These are phyloP conservation scores for Dunaliella sp. DNA, from an alignment of 139 green algal genomes.

Conservation along the genomic window DNA sequence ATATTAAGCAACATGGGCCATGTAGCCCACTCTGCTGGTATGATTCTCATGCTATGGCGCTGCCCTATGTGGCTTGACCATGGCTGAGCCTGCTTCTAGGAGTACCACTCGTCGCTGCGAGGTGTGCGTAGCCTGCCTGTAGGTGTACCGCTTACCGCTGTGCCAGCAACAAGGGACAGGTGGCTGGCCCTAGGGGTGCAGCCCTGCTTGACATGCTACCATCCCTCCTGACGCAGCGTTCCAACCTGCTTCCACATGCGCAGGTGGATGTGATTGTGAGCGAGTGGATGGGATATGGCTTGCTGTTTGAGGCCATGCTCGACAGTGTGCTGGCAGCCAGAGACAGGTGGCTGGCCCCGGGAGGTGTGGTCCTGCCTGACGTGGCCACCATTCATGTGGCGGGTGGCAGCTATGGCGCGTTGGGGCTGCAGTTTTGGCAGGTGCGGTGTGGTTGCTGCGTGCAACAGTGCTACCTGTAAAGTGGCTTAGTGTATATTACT, in stretches of 20 bases:
- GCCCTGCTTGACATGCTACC: background rate
- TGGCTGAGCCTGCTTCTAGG: too few species aligned
- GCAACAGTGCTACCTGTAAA: too few species aligned
- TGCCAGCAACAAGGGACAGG: too few species aligned
- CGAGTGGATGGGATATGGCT: conserved; percentile 98
- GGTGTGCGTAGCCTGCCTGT: background rate
- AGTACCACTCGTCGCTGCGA: too few species aligned
- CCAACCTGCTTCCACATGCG: too few species aligned
- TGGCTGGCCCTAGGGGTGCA: too few species aligned
- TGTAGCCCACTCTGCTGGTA: too few species aligned
- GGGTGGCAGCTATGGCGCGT: conserved; percentile 42
- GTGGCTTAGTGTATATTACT: too few species aligned
- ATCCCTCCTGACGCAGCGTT: background rate
- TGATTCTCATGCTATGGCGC: too few species aligned
- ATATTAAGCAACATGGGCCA: too few species aligned
- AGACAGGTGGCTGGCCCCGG: conserved; percentile 62
- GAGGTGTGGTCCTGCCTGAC: conserved; percentile 90
- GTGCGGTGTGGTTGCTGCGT: too few species aligned
- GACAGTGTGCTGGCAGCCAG: conserved; percentile 66
- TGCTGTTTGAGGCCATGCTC: conserved; percentile 98
- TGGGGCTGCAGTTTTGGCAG: conserved; percentile 77
- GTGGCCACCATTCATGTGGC: conserved; percentile 72
- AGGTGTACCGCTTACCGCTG: background rate
- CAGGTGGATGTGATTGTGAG: conserved; percentile 87
- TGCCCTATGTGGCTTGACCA: too few species aligned